Base-by-base conservation (phyloP, 192 early-diverging fungal species). In the Coemansia pectinata region DNA sequence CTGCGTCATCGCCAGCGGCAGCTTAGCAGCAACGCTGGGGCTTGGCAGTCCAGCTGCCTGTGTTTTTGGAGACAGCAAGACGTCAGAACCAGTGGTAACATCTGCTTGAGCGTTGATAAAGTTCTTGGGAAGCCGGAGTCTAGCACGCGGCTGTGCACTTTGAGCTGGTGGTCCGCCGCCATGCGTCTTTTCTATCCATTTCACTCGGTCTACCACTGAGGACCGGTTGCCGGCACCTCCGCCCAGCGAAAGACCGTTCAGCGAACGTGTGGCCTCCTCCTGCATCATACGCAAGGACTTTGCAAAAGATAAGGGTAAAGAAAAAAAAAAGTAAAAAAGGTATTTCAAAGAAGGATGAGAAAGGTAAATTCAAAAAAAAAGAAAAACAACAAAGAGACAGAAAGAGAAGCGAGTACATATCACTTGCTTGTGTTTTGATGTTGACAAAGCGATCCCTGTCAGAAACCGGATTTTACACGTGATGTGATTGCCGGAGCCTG, bases 161-260 rank as follows among this genome's bases (percentile, higher is more conserved):
- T 73, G 36, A 17, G 40, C 41, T 25, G 52, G 15, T 9, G 68
- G 40, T 0, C 74, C 80, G 36, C 19, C 21, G 10, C 59, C 59
- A 17, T 83, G 80, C 1, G 72, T 74, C 45, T 83, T 63, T 23
- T 83, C 80, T 52, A 83, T 83, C 75, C 75, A 83, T 25, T 76
- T 76, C 8, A 83, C 69, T 12, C 80, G 71, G 68, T 83, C 80
- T 39, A 77, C 31, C 25, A 83, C 80, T 27, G 77, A 79, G 36
- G 76, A 78, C 67, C 66, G 59, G 23, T 63, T 66, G 6, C 58
- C 52, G 6, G 29, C 55, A 33, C 55, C 60, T 17, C 45, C 59
- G 44, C 34, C 58, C 60, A 33, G 68, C 15, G n/a, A 61, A 34
- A 34, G 68, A 52, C 60, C 50, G 48, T n/a, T 40, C 21, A 61